Conservation (phyloP, 2,329 filamentous ascomycete genomes). For the Ophiocordyceps camponoti-floridani region DNA sequence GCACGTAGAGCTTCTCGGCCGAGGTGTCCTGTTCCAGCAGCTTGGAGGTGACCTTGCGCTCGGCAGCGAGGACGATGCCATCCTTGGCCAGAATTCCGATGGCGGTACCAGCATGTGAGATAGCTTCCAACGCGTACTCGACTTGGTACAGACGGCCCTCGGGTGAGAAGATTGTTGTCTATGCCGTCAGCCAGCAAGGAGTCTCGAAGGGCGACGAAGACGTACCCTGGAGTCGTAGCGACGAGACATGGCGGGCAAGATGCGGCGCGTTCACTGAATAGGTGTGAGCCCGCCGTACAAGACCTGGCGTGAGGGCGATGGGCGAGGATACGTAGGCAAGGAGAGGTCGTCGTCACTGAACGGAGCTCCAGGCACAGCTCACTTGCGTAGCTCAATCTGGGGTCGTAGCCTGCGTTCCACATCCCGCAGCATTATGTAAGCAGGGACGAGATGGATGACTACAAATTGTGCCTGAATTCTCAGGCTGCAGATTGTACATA, state of each 20-base stretch:
- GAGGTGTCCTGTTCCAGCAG: slow-evolving; percentile 97
- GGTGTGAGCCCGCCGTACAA: neutral
- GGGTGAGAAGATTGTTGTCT: slow-evolving; percentile 99
- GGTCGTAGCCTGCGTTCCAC: neutral
- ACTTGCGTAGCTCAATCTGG: neutral
- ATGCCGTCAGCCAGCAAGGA: slow-evolving; percentile 2
- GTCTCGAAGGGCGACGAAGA: slow-evolving; percentile 11
- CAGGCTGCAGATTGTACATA: neutral
- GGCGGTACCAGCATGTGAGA: slow-evolving; percentile 93
- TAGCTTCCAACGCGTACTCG: slow-evolving; percentile 97
- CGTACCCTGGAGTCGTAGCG: slow-evolving; percentile 92
- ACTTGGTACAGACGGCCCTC: slow-evolving; percentile 98
- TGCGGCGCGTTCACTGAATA: neutral
- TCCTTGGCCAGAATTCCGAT: slow-evolving; percentile 94
- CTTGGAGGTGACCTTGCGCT: slow-evolving; percentile 99
- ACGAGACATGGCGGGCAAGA: slow-evolving; percentile 56
- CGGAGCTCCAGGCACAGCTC: neutral
- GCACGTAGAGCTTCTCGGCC: slow-evolving; percentile 97
- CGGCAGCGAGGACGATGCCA: slow-evolving; percentile 93
- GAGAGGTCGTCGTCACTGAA: neutral
- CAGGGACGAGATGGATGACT: neutral
- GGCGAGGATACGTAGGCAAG: neutral
- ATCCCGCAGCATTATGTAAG: neutral
- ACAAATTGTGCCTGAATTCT: neutral
- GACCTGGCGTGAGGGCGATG: slow-evolving; percentile 1